Conservation (phyloP, 2,329 filamentous ascomycete genomes). For the Endoconidiophora laricicola region DNA sequence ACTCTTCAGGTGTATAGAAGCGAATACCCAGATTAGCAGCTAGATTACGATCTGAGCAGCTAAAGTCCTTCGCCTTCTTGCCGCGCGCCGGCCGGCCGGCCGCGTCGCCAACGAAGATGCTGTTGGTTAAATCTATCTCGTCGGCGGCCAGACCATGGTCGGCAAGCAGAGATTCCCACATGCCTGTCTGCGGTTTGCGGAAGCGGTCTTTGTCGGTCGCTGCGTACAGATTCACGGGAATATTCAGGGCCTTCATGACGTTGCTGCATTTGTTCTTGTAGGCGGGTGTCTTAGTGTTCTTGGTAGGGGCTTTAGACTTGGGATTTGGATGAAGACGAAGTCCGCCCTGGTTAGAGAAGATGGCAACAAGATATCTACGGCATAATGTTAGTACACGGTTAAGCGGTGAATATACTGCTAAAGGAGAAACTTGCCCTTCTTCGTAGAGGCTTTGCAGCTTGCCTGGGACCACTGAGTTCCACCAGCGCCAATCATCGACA, state of each 20-base stretch:
- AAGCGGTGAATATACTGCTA: constrained; percentile 1
- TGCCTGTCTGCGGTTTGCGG: constrained; percentile 73
- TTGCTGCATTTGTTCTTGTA: constrained; percentile 68
- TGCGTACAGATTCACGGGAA: constrained; percentile 70
- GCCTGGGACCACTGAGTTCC: constrained; percentile 53
- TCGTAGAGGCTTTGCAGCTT: constrained; percentile 50
- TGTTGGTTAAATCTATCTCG: constrained; percentile 50
- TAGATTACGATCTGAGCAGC: constrained; percentile 58
- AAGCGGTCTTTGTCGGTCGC: constrained; percentile 69
- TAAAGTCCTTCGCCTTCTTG: constrained; percentile 37
- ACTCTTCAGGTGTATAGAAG: constrained; percentile 84
- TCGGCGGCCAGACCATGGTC: constrained; percentile 42
- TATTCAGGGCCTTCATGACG: constrained; percentile 52
- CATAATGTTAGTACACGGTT: neutral
- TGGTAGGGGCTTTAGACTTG: constrained; percentile 43
- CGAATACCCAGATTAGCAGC: constrained; percentile 67
- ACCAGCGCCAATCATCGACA: constrained; percentile 86
- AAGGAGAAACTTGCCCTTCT: constrained; percentile 38
- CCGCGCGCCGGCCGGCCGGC: constrained; percentile 36
- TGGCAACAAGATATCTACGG: constrained; percentile 51
- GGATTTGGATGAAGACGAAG: constrained; percentile 56
- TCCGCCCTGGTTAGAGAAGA: constrained; percentile 81
- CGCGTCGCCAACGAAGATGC: constrained; percentile 84
- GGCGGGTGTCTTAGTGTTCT: constrained; percentile 40
- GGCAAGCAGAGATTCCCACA: constrained; percentile 55